Conservation (phyloP, 2,329 filamentous ascomycete genomes). For the Ascochyta koolunga region DNA sequence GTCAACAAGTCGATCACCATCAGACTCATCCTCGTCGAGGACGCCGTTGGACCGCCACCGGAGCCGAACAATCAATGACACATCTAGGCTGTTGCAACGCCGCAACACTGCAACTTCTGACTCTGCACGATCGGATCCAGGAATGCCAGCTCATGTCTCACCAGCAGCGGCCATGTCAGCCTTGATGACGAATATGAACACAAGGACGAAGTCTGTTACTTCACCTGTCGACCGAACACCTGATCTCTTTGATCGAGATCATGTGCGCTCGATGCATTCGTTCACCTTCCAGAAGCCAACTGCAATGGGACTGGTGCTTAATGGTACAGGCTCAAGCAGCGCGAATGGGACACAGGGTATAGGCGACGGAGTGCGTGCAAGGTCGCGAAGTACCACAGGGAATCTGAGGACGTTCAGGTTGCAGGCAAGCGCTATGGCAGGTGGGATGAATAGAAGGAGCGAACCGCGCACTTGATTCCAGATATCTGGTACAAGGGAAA, state of each 20-base stretch:
- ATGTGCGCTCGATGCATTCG: slow-evolving; percentile 17
- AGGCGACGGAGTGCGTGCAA: neutral
- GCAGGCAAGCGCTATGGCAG: slow-evolving; percentile 29
- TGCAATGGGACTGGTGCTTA: neutral
- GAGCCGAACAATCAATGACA: slow-evolving; percentile 1
- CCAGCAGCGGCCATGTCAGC: slow-evolving; percentile 24
- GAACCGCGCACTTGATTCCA: neutral
- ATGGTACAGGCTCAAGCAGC: neutral
- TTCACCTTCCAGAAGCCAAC: neutral
- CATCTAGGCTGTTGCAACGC: neutral
- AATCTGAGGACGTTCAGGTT: slow-evolving; percentile 28
- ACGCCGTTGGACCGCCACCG: neutral
- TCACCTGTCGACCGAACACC: neutral
- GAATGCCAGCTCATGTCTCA: slow-evolving; percentile 13
- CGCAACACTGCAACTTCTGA: slow-evolving; percentile 8
- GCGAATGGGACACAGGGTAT: no score
- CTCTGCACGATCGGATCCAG: slow-evolving; percentile 3
- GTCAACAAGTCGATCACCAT: slow-evolving; percentile 21
- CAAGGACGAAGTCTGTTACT: slow-evolving; percentile 9
- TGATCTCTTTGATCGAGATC: neutral
- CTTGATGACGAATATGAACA: slow-evolving; percentile 27
- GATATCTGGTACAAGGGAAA: neutral
- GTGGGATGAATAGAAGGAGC: slow-evolving; percentile 23
- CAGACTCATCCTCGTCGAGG: neutral
- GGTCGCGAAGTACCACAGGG: slow-evolving; percentile 16